Percentiles rank a stretch among this genome's conserved stretches.
Evolutionary conservation across 331 rosid genomes (phyloP).

Genomic region (Erythrophleum ivorense): DNA sequence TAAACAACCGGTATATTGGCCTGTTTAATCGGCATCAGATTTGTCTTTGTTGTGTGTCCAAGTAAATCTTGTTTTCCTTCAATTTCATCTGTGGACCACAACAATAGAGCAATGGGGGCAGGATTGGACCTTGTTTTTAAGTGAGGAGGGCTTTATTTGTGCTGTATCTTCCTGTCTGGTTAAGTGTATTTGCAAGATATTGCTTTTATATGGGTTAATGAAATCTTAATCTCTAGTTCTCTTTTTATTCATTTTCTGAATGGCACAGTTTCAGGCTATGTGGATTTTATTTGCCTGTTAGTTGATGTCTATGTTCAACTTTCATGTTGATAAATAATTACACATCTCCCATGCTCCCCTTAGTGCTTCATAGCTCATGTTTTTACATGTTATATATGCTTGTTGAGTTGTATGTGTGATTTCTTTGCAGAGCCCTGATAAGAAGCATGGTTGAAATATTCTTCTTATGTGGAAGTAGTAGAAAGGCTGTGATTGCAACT

Average conservation of each 20-base stretch:
- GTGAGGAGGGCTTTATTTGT: neutral
- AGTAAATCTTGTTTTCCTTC: constrained; percentile 17
- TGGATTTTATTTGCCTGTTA: neutral
- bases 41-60: neutral
- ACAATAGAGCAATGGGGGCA: neutral
- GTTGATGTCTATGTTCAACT: neutral
- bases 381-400: constrained; percentile 26
- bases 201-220: neutral
- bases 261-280: neutral
- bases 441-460: constrained; percentile 91
- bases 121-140: neutral
- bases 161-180: neutral
- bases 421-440: constrained; percentile 58
- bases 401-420: constrained; percentile 28
- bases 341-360: constrained; percentile 3
- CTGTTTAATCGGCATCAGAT: constrained; percentile 13
- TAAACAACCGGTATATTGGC: neutral
- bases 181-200: neutral
- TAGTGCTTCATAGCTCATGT: constrained; percentile 12
- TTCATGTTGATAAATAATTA: neutral
- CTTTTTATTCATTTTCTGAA: neutral
- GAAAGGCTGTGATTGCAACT: constrained; percentile 77
- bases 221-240: neutral
- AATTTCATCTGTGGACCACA: neutral
- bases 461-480: constrained; percentile 78